Evolutionary conservation across 1,139 yeast species (phyloP), one percentile per base, ranked within the genome.

Genomic region (Hyphopichia pseudoburtonii): DNA sequence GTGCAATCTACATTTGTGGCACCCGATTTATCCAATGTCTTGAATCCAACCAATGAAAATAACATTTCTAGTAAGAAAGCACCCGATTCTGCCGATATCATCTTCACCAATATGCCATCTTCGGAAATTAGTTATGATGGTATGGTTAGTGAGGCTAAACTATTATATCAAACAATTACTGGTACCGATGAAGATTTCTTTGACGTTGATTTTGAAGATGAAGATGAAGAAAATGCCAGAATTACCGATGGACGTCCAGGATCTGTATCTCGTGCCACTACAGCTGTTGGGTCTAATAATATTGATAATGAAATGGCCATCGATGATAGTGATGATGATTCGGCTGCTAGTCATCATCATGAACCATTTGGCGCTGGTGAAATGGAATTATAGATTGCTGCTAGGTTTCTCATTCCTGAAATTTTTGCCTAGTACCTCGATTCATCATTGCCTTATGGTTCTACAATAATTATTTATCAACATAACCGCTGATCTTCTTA

Each of bases 131-230:
- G 95, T 33, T 90, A 89, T 58, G 97, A 90, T 57, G 97, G 96
- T 21, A 77, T 86, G 9, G 78, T 90, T 18, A 78, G 89, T 6
- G 92, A 87, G 44, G 89, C 90, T n/a, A 82, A 81, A 52, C 66
- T 77, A 17, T 59, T 90, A 30, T 92, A 86, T 57, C 81, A 79
- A 41, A 71, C 76, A 43, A 79, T 90, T 44, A 94, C 94, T 4
- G 97, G 97, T 3, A 78, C 95, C 4, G 95, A 86, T 55, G 97
- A 90, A 50, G 97, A 90, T 60, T 90, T 90, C 63, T 90, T 90
- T 54, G 96, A 88, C 60, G 88, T 90, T 25, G 97, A 90, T 61
- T 90, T 90, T 56, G 97, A 90, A 62, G 97, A 90, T 57, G 96
- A 89, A 16, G 96, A 86, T 37, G 92, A 83, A 31, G 73, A 70